Base-by-base conservation (phyloP, 225 moss, liverwort and hornwort species). In the Lunularia cruciata region DNA sequence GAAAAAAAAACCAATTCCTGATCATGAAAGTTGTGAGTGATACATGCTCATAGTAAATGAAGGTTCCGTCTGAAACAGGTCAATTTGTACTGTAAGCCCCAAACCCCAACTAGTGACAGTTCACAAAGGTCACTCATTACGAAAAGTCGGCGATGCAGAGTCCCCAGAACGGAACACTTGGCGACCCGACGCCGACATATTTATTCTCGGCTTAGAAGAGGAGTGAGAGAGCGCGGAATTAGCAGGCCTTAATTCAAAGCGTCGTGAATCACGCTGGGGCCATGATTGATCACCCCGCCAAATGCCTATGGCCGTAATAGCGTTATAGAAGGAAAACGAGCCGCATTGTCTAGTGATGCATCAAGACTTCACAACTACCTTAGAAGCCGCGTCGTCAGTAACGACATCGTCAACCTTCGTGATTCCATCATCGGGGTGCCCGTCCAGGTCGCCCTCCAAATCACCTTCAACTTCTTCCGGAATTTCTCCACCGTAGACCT, bases 401-500 rank as follows among this genome's bases (percentile, higher is more conserved):
- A 73, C 65, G 12, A 79, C 64, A 63, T 89, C 85, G 33, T 89
- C 89, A 30, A 78, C 88, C 79, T 90, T 88, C 48, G 84, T 78
- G 26, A 84, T 60, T 49, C 77, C 80, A 79, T 93, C 92, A 49
- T 93, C 92, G 0, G 85, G 82, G 76, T 93, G 88, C 53, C 86
- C 90, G 60, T 90, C 90, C 3, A 90, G 88, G 75, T 93, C 92
- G 28, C 81, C 88, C 76, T 90, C 90, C 67, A 93, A 69, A 75
- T 93, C 92, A 48, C 90, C 92, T 73, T 93, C 92, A 52, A 88
- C 88, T 64, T 87, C 92, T 73, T 87, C 90, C 47, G 92, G 92
- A 81, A 93, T 93, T 65, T 93, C 90, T 60, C 88, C 92, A 13
- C 92, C 92, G 77, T 93, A 93, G 16, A 93, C 92, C 83, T 93